Base-by-base conservation (phyloP, 176 grass and related monocot species). In the Canna indica region DNA sequence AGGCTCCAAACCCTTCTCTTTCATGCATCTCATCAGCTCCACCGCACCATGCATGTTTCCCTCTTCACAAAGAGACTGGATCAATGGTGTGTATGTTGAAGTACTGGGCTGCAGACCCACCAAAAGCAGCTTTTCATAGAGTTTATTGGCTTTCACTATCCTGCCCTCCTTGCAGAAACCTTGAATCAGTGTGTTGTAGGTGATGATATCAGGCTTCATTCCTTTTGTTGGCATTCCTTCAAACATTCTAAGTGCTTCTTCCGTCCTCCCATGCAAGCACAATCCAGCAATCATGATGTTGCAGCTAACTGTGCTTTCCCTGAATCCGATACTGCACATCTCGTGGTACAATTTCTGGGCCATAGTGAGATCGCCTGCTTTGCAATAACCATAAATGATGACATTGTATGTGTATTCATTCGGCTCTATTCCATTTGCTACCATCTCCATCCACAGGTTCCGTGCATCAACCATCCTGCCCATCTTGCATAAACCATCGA, bases 171-270 rank as follows among this genome's bases (percentile, higher is more conserved):
- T 97, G 86, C 89, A 92, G 53, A 92, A 68, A 53, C 83, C 88
- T 25, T 71, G 74, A 77, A 97, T 90, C 76, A 97, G 73, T 61
- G 75, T 85, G 73, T 80, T 84, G 33, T 90, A 97, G 68, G 89
- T 82, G 35, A 90, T 72, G 48, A 87, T 77, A 87, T 90, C 69
- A 74, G 71, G 86, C 50, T 57, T 4, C 35, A 90, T 78, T 44
- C 86, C 86, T 56, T 84, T 87, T 13, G 33, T 46, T 20, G 76
- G 47, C 89, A 97, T 97, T 76, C 79, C 77, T 41, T 90, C 77
- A 35, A 85, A 87, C 75, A 87, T 16, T 17, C 58, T 46, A 45
- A 75, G 7, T 42, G 88, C 88, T 38, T 92, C 82, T 13, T 84
- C 70, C 59, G 85, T 30, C 71, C 34, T 90, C 36, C 75, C 69